Conservation (phyloP, 805 yeast species). For the Saccharomycopsis microspora region DNA sequence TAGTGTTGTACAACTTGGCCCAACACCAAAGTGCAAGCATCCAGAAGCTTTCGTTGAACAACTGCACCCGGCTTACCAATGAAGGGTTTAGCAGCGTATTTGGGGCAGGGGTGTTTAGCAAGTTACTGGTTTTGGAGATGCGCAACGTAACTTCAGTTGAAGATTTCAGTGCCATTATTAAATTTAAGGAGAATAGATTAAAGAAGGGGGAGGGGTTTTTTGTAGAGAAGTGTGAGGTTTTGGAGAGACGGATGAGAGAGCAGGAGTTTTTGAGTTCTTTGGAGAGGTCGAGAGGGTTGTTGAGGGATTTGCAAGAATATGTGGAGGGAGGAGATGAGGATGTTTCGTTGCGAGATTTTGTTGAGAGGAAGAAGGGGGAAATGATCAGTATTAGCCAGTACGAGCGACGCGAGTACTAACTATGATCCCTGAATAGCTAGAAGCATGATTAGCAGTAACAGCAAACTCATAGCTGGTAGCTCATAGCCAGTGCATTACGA, state of each 20-base stretch:
- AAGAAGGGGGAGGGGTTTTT: slow-evolving; percentile 38
- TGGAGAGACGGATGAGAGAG: slow-evolving; percentile 38
- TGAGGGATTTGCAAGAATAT: slow-evolving; percentile 52
- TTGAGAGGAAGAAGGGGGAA: neutral
- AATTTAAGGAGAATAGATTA: slow-evolving; percentile 46
- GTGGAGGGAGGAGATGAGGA: slow-evolving; percentile 29
- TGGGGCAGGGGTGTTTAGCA: slow-evolving; percentile 35
- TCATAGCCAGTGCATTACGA: too few species aligned
- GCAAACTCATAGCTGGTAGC: too few species aligned
- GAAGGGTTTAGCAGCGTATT: slow-evolving; percentile 43
- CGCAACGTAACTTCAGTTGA: slow-evolving; percentile 48
- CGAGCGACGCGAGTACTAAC: too few species aligned
- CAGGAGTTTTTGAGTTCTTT: slow-evolving; percentile 30
- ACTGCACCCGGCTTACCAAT: slow-evolving; percentile 51
- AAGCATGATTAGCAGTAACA: too few species aligned
- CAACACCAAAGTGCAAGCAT: slow-evolving; percentile 35
- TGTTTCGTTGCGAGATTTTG: neutral
- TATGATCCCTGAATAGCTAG: too few species aligned
- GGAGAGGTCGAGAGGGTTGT: slow-evolving; percentile 42
- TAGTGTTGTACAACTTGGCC: slow-evolving; percentile 72
- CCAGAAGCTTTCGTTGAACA: slow-evolving; percentile 63
- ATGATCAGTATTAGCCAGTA: neutral
- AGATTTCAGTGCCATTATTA: slow-evolving; percentile 53
- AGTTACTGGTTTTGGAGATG: slow-evolving; percentile 65
- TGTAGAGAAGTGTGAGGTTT: slow-evolving; percentile 68